These are phyloP conservation scores for Ceratocystis cacaofunesta DNA, from an alignment of 2,329 filamentous ascomycete species.

Conservation along the genomic window DNA sequence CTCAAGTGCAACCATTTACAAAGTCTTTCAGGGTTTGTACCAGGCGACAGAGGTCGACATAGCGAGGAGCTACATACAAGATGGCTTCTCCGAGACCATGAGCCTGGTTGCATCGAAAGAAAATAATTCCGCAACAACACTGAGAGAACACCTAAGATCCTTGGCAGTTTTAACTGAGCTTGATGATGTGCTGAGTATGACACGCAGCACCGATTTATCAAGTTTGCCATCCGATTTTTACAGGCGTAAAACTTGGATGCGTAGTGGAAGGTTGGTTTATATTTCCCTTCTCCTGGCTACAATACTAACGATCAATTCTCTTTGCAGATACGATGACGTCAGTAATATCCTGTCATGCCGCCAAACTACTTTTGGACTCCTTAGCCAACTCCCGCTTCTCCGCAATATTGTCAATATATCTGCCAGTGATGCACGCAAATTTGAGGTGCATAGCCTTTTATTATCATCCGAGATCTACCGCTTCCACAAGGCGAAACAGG, in stretches of 20 bases:
- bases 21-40: constrained; percentile 64
- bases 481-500: constrained; percentile 67
- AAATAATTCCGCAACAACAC: constrained; percentile 33
- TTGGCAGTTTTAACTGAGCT: constrained; percentile 67
- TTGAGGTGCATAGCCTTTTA: constrained; percentile 65
- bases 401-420: constrained; percentile 45
- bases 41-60: constrained; percentile 42
- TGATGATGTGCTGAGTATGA: constrained; percentile 56
- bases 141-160: constrained; percentile 43
- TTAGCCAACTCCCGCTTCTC: constrained; percentile 55
- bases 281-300: constrained; percentile 14
- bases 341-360: constrained; percentile 68
- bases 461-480: constrained; percentile 61
- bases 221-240: constrained; percentile 49
- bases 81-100: constrained; percentile 48
- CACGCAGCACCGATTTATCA: constrained; percentile 44
- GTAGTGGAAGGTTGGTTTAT: constrained; percentile 53
- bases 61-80: constrained; percentile 44
- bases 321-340: constrained; percentile 54
- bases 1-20: constrained; percentile 58
- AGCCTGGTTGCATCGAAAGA: constrained; percentile 35
- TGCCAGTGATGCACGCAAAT: constrained; percentile 47
- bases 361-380: constrained; percentile 64
- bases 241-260: constrained; percentile 61
- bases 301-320: constrained; percentile 18